These are phyloP conservation scores for Mycothermus thermophilus DNA, from an alignment of 495 filamentous ascomycete genomes.

Conservation along the genomic window DNA sequence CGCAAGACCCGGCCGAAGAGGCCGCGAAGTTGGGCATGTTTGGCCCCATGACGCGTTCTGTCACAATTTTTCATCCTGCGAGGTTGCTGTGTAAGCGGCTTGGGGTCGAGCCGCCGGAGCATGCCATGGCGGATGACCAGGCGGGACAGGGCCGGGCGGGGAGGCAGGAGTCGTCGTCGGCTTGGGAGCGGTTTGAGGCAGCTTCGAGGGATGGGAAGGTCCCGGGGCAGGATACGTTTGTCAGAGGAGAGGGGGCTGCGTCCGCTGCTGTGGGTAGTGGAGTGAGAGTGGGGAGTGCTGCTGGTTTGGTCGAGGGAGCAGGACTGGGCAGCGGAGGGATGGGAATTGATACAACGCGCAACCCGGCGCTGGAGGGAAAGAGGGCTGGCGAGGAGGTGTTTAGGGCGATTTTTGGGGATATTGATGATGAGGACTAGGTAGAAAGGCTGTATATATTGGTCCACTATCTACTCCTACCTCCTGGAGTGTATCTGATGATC, in stretches of 20 bases:
- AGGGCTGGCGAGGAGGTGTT: slow-evolving; percentile 83
- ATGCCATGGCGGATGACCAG: slow-evolving; percentile 50
- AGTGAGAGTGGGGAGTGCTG: too few relatives aligned
- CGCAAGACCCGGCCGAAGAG: slow-evolving; percentile 65
- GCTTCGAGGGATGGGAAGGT: too few relatives aligned
- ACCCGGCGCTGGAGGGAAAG: slow-evolving; percentile 73
- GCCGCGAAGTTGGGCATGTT: slow-evolving; percentile 92
- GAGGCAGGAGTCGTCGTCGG: slow-evolving; percentile 8
- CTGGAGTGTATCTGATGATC: too few relatives aligned
- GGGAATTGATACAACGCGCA: slow-evolving; percentile 67
- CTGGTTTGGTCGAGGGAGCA: too few relatives aligned
- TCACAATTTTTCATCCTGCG: slow-evolving; percentile 63
- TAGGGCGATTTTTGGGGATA: slow-evolving; percentile 84
- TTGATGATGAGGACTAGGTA: slow-evolving; percentile 57
- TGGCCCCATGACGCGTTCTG: slow-evolving; percentile 66
- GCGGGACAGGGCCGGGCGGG: slow-evolving; percentile 16
- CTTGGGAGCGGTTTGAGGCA: slow-evolving; percentile 7
- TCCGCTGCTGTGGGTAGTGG: slow-evolving; percentile 15
- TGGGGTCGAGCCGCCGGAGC: slow-evolving; percentile 60
- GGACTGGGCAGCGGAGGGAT: too few relatives aligned
- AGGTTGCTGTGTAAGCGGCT: slow-evolving; percentile 86
- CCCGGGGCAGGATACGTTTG: too few relatives aligned
- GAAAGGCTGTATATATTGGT: too few relatives aligned
- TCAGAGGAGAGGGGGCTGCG: slow-evolving; percentile 25
- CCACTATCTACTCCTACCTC: too few relatives aligned